These are phyloP conservation scores for Suillus cothurnatus DNA, from an alignment of 768 basidiomycete species.

Conservation along the genomic window DNA sequence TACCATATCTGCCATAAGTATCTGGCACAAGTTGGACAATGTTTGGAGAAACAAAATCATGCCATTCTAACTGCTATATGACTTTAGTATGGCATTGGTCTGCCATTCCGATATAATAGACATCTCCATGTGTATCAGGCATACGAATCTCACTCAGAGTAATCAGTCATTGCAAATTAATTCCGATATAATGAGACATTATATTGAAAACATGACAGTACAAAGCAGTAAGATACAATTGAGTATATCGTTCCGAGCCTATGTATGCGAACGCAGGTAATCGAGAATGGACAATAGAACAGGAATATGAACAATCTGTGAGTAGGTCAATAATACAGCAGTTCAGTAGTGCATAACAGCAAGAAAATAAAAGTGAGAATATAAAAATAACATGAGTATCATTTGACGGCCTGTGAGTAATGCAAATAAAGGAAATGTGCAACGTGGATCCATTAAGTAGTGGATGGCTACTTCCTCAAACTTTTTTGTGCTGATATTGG, in stretches of 20 bases:
- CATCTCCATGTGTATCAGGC: no score
- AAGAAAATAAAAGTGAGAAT: neutral
- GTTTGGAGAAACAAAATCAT: no score
- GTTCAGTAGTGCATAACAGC: neutral
- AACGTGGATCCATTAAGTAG: neutral
- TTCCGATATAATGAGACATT: neutral
- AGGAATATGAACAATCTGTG: neutral
- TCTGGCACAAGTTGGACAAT: no score
- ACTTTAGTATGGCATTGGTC: no score
- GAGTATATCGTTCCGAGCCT: neutral
- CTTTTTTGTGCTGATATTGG: neutral
- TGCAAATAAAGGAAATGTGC: neutral
- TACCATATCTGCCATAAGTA: no score
- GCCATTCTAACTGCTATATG: no score
- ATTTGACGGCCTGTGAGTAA: neutral
- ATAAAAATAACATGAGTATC: neutral
- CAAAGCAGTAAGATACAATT: neutral
- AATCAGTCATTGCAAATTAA: neutral
- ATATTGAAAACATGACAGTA: neutral
- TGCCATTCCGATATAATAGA: no score
- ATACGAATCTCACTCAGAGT: no score
- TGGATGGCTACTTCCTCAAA: neutral
- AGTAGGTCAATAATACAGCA: constrained; percentile 2
- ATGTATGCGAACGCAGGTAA: neutral
- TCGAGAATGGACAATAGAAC: neutral